Conservation (phyloP, 2,329 filamentous ascomycete species). For the Alternaria sp. region DNA sequence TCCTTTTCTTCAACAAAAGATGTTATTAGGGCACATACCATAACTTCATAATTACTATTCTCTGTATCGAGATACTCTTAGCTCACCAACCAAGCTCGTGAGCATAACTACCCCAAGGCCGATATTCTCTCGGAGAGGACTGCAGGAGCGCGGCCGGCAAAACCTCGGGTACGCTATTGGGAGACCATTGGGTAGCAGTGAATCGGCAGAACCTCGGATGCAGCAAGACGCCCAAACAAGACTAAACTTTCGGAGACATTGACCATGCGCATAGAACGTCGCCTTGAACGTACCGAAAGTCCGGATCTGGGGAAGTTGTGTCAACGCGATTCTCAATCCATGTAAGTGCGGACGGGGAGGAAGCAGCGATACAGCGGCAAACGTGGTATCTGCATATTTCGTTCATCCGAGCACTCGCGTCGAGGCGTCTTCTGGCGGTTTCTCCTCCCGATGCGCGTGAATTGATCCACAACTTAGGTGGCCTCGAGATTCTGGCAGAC, state of each 20-base stretch:
- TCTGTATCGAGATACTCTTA: no score
- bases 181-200: not conserved
- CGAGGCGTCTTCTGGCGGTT: not conserved
- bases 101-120: not conserved
- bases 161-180: not conserved
- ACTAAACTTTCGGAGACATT: not conserved
- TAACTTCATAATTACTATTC: no score
- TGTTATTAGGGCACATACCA: no score
- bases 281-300: not conserved
- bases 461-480: not conserved
- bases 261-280: not conserved
- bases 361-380: not conserved
- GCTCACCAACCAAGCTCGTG: not conserved
- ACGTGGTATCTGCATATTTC: not conserved
- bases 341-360: not conserved
- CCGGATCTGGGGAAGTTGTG: not conserved
- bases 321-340: not conserved
- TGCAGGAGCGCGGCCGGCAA: not conserved
- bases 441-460: not conserved
- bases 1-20: not conserved
- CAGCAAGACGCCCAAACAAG: not conserved
- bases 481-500: not conserved
- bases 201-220: not conserved
- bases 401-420: not conserved
- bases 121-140: not conserved